phyloP scores from a whole-genome alignment of 805 yeast species.

The Osmozyma mogii region DNA sequence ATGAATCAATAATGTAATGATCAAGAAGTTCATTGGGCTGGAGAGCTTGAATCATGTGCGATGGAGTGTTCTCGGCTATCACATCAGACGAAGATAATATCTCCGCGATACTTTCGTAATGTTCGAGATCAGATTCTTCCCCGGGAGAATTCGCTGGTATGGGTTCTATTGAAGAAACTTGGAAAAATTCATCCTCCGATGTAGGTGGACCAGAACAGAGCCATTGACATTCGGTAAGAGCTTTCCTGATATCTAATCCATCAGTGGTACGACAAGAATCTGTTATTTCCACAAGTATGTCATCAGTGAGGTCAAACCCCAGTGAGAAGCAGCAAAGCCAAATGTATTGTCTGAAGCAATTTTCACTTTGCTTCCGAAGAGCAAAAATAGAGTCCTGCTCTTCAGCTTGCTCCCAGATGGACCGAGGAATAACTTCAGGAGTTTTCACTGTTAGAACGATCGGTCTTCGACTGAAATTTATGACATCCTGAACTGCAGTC shows the following conservation, averaged over 20 bases:
- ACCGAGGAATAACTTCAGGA: slow-evolving; percentile 38
- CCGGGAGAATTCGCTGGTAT: too few relatives aligned
- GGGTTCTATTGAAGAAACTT: too few relatives aligned
- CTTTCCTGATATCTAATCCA: slow-evolving; percentile 39
- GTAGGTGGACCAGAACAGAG: too few relatives aligned
- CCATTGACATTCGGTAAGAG: slow-evolving; percentile 39
- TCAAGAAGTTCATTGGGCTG: slow-evolving; percentile 29
- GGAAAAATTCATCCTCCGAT: too few relatives aligned
- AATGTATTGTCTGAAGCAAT: slow-evolving; percentile 23
- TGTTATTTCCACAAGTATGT: slow-evolving; percentile 21
- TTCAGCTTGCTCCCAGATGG: slow-evolving; percentile 37
- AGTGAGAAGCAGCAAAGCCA: slow-evolving; percentile 31
- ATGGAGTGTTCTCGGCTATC: slow-evolving; percentile 16
- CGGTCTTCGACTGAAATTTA: slow-evolving; percentile 60
- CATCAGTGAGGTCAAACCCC: slow-evolving; percentile 25
- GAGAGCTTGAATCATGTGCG: slow-evolving; percentile 19
- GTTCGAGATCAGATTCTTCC: slow-evolving; percentile 2
- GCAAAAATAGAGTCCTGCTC: slow-evolving; percentile 33
- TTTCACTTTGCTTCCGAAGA: too few relatives aligned
- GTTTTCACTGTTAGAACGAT: slow-evolving; percentile 59
- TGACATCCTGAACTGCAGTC: slow-evolving; percentile 56
- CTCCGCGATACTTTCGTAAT: slow-evolving; percentile 1
- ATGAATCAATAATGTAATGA: slow-evolving; percentile 25
- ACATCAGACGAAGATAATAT: slow-evolving; percentile 23
- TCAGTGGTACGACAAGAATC: slow-evolving; percentile 11